phyloP scores from a whole-genome alignment of 2,329 filamentous ascomycete species.

The Aureobasidium melanogenum region DNA sequence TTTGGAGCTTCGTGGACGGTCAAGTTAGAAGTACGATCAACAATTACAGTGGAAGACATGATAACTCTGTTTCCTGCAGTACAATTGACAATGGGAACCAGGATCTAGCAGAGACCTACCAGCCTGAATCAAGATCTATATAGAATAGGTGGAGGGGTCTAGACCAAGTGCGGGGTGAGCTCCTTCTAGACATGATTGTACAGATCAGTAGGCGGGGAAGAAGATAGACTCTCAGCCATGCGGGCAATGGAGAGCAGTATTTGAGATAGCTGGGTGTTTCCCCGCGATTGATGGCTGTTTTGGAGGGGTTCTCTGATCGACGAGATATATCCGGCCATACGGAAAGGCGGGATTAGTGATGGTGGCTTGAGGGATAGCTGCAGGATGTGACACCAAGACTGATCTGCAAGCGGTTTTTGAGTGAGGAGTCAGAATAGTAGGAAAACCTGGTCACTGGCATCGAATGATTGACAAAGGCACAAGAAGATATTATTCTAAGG shows the following conservation, averaged over 20 bases:
- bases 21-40: conserved; percentile 13
- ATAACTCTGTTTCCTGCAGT: background rate
- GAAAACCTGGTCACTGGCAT: background rate
- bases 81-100: background rate
- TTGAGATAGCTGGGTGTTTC: background rate
- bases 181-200: background rate
- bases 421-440: no score
- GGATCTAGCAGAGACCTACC: background rate
- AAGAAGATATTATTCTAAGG: background rate
- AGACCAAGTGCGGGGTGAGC: background rate
- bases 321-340: background rate
- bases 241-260: background rate
- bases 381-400: background rate
- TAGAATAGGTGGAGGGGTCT: background rate
- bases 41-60: conserved; percentile 2
- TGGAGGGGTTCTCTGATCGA: background rate
- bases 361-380: conserved; percentile 1
- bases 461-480: background rate
- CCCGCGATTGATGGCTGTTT: background rate
- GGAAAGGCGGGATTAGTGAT: conserved; percentile 1
- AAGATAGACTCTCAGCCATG: conserved; percentile 1
- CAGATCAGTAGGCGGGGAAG: background rate
- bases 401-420: background rate
- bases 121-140: background rate
- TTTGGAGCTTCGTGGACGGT: conserved; percentile 13